phyloP scores from a whole-genome alignment of 768 basidiomycete species.

The Suillus subluteus region DNA sequence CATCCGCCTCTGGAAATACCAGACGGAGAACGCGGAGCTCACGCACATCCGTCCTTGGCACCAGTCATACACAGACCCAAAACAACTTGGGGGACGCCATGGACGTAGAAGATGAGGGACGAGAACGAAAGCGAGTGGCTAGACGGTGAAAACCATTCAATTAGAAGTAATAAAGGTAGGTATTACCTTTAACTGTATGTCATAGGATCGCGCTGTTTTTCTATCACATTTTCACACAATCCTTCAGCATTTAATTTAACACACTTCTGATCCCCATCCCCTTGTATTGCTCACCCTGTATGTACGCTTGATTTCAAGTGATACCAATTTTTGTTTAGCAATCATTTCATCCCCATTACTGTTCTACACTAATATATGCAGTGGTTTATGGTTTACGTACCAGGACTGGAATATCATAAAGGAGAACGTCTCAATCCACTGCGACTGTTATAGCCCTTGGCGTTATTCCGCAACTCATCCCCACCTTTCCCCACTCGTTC shows the following conservation, averaged over 20 bases:
- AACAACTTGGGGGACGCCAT: slow-evolving; percentile 53
- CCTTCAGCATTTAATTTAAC: slow-evolving; percentile 8
- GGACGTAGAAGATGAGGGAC: slow-evolving; percentile 77
- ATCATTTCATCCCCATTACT: slow-evolving; percentile 1
- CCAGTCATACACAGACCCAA: slow-evolving; percentile 44
- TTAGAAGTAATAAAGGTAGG: slow-evolving; percentile 3
- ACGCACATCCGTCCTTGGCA: slow-evolving; percentile 36
- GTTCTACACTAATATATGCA: slow-evolving; percentile 9
- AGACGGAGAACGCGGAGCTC: slow-evolving; percentile 62
- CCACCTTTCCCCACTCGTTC: neutral
- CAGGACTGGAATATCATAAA: neutral
- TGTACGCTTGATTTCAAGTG: slow-evolving; percentile 11
- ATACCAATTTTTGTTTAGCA: slow-evolving; percentile 10
- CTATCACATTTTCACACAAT: neutral
- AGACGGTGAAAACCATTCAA: slow-evolving; percentile 47
- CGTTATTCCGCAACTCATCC: neutral
- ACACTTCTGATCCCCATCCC: neutral
- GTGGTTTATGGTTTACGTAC: slow-evolving; percentile 7
- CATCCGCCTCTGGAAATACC: slow-evolving; percentile 34
- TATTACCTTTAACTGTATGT: slow-evolving; percentile 15
- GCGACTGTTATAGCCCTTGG: neutral
- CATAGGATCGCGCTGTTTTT: slow-evolving; percentile 6
- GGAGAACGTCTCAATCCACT: neutral
- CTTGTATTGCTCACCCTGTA: slow-evolving; percentile 6
- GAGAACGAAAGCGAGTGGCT: slow-evolving; percentile 76